These are phyloP conservation scores for Diaporthe longicolla DNA, from an alignment of 2,329 filamentous ascomycete genomes.

Conservation along the genomic window DNA sequence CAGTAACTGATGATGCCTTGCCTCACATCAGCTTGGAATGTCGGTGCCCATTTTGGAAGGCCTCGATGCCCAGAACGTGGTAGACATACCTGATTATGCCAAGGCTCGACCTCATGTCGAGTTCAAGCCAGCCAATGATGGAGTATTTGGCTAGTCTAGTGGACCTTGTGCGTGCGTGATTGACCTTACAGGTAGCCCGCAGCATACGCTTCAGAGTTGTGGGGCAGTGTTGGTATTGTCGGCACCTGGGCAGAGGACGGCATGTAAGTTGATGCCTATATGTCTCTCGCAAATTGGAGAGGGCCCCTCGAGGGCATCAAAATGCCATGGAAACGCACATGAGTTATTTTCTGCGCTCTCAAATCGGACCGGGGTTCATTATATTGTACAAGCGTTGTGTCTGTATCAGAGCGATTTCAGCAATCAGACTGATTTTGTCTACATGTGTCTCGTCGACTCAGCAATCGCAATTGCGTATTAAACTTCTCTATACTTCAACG, in stretches of 20 bases:
- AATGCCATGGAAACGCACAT: too few species aligned
- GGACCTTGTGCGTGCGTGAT: not conserved
- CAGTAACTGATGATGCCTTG: not conserved
- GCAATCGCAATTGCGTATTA: too few species aligned
- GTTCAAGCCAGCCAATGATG: constrained; percentile 43
- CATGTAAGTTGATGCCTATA: too few species aligned
- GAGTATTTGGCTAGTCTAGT: constrained; percentile 32
- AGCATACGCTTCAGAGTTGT: not conserved
- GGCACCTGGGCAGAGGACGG: too few species aligned
- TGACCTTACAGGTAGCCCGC: not conserved
- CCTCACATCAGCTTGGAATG: constrained; percentile 22
- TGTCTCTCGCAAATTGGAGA: too few species aligned
- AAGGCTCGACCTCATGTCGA: constrained; percentile 41
- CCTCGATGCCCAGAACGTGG: constrained; percentile 16
- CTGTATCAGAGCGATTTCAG: not conserved
- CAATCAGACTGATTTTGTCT: not conserved
- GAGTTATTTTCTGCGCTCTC: too few species aligned
- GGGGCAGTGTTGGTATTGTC: too few species aligned
- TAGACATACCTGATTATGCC: constrained; percentile 35
- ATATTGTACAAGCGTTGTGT: not conserved
- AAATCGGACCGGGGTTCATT: not conserved
- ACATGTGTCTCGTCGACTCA: too few species aligned
- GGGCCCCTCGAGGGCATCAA: too few species aligned
- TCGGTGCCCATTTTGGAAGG: constrained; percentile 32
- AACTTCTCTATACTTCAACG: too few species aligned